Conservation (phyloP, 2,329 filamentous ascomycete genomes). For the Verruconis gallopava region DNA sequence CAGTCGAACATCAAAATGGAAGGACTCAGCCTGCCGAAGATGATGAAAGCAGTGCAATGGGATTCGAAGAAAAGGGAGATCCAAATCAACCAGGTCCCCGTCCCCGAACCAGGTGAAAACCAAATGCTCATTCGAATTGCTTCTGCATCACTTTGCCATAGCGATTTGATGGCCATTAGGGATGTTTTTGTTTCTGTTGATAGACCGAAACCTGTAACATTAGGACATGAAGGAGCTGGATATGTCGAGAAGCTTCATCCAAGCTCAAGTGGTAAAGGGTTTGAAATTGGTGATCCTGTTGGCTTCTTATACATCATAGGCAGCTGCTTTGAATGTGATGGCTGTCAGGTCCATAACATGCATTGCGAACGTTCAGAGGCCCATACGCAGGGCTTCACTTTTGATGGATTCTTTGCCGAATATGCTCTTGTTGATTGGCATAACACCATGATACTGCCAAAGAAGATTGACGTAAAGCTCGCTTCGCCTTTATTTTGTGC, state of each 20-base stretch:
- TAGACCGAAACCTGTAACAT: conserved; percentile 20
- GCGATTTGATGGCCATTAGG: conserved; percentile 25
- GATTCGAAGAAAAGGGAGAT: conserved; percentile 22
- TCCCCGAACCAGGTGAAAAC: conserved; percentile 29
- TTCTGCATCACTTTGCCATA: conserved; percentile 28
- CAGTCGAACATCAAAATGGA: conserved; percentile 3
- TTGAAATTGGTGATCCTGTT: conserved; percentile 20
- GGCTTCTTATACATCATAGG: conserved; percentile 22
- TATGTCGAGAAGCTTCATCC: conserved; percentile 16
- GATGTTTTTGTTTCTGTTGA: conserved; percentile 21
- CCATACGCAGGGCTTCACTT: conserved; percentile 12
- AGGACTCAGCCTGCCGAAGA: not conserved
- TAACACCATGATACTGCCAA: conserved; percentile 30
- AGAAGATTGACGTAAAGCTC: conserved; percentile 22
- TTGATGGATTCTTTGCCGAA: conserved; percentile 35
- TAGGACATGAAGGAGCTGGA: conserved; percentile 23
- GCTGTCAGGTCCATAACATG: conserved; percentile 14
- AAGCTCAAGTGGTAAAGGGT: conserved; percentile 14
- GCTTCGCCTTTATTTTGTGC: conserved; percentile 35
- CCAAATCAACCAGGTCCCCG: conserved; percentile 30
- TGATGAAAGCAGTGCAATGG: conserved; percentile 12
- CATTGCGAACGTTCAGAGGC: not conserved
- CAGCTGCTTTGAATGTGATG: conserved; percentile 21
- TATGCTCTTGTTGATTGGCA: conserved; percentile 34
- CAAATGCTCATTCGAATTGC: conserved; percentile 27